Evolutionary conservation across 345 rosid genomes (phyloP), one percentile per base, ranked within the genome.

Genomic region (Bruguiera parviflora): DNA sequence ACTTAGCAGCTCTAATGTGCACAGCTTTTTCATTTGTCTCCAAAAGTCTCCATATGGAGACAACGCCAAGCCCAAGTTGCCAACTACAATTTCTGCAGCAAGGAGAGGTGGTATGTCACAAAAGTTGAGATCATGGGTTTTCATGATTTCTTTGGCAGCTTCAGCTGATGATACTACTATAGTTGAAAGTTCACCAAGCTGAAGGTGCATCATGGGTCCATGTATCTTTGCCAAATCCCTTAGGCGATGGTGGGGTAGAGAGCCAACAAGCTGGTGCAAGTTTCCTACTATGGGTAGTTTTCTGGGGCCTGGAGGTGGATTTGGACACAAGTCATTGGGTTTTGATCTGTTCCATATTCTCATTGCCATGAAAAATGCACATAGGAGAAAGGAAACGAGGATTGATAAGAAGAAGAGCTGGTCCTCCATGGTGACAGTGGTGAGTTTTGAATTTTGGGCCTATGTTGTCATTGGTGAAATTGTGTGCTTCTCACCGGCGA

Each of bases 291-390:
- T 19, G 6, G 72, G 72, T 13, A 58, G 46, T 37, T 68, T 58
- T 43, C 28, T 15, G 43, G 72, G 72, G 2, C 72, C 72, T 18
- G 72, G 72, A 39, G 65, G 72, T 19, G 46, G 56, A 20, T 66
- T 67, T 53, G 0, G 19, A 10, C 3, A 16, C 20, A 4, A 5
- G 11, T 53, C 16, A 28, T 24, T 3, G 52, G 61, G 5, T 31
- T 28, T 29, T 51, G 46, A 1, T 28, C 18, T 51, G 21, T 52
- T 51, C 27, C 58, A 6, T 10, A 9, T 8, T 32, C 11, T 19
- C 24, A 20, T 19, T 13, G 31, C 18, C 58, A 31, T 8, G 37
- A 7, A 33, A 21, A 8, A 52, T 11, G 11, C 3, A 21, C 52
- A 52, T 21, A 65, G 21, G 20, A 64, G 39, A 27, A 31, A 11